Conservation (phyloP, 495 filamentous ascomycete genomes). For the Pseudoneurospora amorphoporcata region DNA sequence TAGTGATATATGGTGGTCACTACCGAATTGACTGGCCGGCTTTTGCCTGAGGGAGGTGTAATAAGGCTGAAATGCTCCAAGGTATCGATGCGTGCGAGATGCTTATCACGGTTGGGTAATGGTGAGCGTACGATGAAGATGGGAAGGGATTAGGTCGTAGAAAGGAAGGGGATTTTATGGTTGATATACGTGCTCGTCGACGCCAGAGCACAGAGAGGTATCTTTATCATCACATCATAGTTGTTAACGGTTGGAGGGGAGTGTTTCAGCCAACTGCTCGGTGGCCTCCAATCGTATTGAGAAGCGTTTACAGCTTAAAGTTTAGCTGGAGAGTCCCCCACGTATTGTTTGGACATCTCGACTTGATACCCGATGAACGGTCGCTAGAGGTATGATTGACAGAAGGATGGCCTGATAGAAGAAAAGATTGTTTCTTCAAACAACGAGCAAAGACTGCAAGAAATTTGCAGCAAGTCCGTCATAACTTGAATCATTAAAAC, state of each 20-base stretch:
- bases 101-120: not conserved
- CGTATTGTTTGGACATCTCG: not conserved
- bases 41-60: not conserved
- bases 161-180: not conserved
- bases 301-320: not conserved
- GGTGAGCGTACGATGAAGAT: not conserved
- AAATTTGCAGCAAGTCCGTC: too few relatives aligned
- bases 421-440: not conserved
- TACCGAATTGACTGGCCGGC: not conserved
- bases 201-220: not conserved
- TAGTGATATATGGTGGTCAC: not conserved
- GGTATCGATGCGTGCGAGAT: not conserved
- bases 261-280: not conserved
- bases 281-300: not conserved
- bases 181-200: not conserved
- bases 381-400: not conserved
- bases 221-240: not conserved
- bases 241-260: not conserved
- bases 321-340: not conserved
- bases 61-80: not conserved
- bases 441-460: not conserved
- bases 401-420: not conserved
- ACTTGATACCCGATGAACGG: not conserved
- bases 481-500: not conserved
- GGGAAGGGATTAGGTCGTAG: not conserved